Base-by-base conservation (phyloP, 805 yeast genomes). In the Kluyveromyces wickerhamii region DNA sequence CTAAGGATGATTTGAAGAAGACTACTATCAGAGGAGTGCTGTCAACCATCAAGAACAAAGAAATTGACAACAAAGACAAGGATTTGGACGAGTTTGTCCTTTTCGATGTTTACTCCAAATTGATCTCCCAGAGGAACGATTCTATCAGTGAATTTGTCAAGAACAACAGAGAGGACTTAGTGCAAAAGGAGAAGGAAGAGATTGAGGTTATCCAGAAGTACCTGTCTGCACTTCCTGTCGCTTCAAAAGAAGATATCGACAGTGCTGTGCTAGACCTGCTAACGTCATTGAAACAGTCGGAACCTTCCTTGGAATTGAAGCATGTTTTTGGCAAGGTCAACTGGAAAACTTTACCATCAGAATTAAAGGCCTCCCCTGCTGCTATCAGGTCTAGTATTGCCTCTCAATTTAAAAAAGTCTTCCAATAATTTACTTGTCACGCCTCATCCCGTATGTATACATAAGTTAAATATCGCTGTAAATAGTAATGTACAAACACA, bases 121-220 rank as follows among this genome's bases (percentile, higher is more conserved):
- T 73, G 43, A 57, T 73, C 21, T 57, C 61, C 15, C 75, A 74
- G 44, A 63, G 81, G 41, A 47, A 43, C 18, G 74, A 72, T 38
- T 67, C 79, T 1, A 66, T 67, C 28, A 59, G 52, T 8, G 73
- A 73, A 45, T 77, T 68, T 46, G 32, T 44, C 9, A 53, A 57
- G 12, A 69, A 70, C 34, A 52, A 61, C 7, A 66, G 84, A 43
- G 51, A 47, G 3, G 83, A 77, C 40, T 55, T 77, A 39, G 77
- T 67, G 1, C 69, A 63, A n/a, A 67, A 65, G 35, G 84, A 77
- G 54, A 44, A 51, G 15, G 49, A 54, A 13, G 80, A 77, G 52
- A 46, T 66, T 19, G 52, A 41, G 0, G 49, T 73, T 21, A 63
- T 77, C 27, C 44, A 66, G 18, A 44, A 49, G 11, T 67, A 73